Conservation (phyloP, 495 filamentous ascomycete genomes). For the Apodospora peruviana region DNA sequence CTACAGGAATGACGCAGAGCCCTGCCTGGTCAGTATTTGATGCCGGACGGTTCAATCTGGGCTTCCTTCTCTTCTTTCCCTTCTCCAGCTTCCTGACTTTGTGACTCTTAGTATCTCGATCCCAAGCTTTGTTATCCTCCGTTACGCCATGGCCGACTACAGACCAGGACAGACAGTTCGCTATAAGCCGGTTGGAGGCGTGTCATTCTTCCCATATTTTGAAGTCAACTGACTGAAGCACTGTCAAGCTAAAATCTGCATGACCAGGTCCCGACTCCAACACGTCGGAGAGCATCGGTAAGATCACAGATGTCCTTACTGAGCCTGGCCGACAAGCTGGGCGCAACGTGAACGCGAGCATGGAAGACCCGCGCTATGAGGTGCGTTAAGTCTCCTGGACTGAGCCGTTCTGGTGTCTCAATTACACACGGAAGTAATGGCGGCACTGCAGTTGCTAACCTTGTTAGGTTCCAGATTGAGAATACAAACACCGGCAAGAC, state of each 20-base stretch:
- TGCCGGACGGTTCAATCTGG: too few relatives aligned
- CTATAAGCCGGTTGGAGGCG: constrained; percentile 39
- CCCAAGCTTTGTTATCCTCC: too few relatives aligned
- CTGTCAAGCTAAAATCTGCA: not conserved
- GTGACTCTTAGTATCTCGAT: too few relatives aligned
- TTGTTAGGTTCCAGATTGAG: constrained; percentile 34
- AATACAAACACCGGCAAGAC: constrained; percentile 39
- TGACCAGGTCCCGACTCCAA: constrained; percentile 31
- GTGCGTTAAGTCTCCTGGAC: constrained; percentile 12
- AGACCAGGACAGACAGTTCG: constrained; percentile 28
- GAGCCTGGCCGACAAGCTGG: constrained; percentile 36
- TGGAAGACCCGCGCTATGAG: constrained; percentile 35
- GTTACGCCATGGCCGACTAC: constrained; percentile 10
- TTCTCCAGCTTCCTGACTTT: too few relatives aligned
- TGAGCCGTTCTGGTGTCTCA: not conserved
- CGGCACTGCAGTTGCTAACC: too few relatives aligned
- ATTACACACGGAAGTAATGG: too few relatives aligned
- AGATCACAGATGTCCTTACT: constrained; percentile 31
- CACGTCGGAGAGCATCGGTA: constrained; percentile 33
- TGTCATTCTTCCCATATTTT: constrained; percentile 5
- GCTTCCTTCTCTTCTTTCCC: too few relatives aligned
- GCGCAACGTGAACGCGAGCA: constrained; percentile 34
- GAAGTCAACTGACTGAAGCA: too few relatives aligned
- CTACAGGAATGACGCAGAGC: too few relatives aligned
- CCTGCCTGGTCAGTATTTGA: too few relatives aligned